A percentile compares a stretch with the other conserved stretches of the same genome.
Conservation (phyloP, 2,329 filamentous ascomycete genomes). For the Zasmidium angulare region DNA sequence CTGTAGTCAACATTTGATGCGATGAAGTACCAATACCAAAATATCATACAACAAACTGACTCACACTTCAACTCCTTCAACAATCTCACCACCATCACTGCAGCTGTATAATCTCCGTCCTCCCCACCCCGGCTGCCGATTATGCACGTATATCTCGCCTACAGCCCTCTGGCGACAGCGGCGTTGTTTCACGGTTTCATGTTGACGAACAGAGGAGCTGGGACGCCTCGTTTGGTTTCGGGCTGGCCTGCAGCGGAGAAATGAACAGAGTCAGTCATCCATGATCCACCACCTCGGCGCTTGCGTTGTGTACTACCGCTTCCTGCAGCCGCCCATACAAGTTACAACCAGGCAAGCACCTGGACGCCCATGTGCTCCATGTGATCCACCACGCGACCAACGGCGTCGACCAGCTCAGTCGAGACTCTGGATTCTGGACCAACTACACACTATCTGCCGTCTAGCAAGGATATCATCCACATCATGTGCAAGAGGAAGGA, state of each 20-base stretch:
- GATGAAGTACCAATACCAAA: too few species aligned
- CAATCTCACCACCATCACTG: too few species aligned
- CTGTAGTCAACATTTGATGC: neutral
- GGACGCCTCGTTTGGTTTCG: conserved; percentile 8
- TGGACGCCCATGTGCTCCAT: conserved; percentile 5
- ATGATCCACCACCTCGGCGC: conserved; percentile 7
- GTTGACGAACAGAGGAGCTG: conserved; percentile 7
- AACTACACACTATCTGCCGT: conserved; percentile 1
- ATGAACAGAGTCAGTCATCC: conserved; percentile 8
- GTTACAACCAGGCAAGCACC: neutral
- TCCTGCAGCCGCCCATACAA: neutral
- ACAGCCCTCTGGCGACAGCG: neutral
- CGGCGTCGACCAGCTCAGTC: too few species aligned
- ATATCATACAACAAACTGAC: too few species aligned
- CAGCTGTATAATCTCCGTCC: too few species aligned
- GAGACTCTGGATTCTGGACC: neutral
- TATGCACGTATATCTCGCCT: neutral
- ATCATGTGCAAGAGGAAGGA: neutral
- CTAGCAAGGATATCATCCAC: conserved; percentile 11
- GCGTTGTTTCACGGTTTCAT: neutral
- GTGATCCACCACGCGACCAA: neutral
- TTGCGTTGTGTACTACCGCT: neutral
- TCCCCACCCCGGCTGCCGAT: neutral
- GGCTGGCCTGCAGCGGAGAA: conserved; percentile 9
- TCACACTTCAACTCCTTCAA: too few species aligned